Evolutionary conservation across 768 basidiomycete genomes (phyloP), one percentile per base, ranked within the genome.

Genomic region (Agrocybe pediades): DNA sequence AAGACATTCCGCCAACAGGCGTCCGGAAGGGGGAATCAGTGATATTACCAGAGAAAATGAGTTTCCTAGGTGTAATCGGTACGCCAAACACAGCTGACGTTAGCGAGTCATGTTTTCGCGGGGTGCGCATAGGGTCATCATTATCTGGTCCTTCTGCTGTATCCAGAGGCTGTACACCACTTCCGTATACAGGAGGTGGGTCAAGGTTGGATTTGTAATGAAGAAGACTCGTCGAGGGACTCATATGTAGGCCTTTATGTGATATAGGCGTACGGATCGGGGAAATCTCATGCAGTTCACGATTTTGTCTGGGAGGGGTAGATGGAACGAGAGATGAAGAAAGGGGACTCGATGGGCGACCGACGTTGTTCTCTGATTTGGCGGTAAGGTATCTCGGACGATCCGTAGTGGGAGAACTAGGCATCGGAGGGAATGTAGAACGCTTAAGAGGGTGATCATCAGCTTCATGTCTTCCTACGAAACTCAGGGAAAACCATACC

Each of bases 161-260:
- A 24, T 62, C 64, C 13, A 65, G 52, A 23, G 62, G 61, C 36
- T 55, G 59, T 9, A 60, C 59, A 9, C 65, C 62, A 40, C 58
- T 73, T 51, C 40, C 47, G 36, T 68, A 62, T n/a, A 73, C 61
- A 2, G 79, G 81, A 0, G 85, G 85, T 0, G 87, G 87, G 57
- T 88, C 85, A 11, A 88, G 72, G 58, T 86, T 74, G 8, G 82
- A 80, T 60, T 88, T 89, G 66, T 86, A 88, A 68, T 89, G 83
- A 8, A 76, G 81, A 13, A 88, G 75, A 58, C 83, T 86, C 1
- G 85, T 68, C 2, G 79, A 79, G 3, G 87, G 87, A 58, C 85
- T 86, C 85, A 86, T 86, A 59, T 86, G 83, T 29, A 87, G 64
- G 33, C 85, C 87, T 59, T 78, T 81, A 63, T 87, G 84, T 0